These are phyloP conservation scores for Candida vaughaniae DNA, from an alignment of 805 yeast species.

Conservation along the genomic window DNA sequence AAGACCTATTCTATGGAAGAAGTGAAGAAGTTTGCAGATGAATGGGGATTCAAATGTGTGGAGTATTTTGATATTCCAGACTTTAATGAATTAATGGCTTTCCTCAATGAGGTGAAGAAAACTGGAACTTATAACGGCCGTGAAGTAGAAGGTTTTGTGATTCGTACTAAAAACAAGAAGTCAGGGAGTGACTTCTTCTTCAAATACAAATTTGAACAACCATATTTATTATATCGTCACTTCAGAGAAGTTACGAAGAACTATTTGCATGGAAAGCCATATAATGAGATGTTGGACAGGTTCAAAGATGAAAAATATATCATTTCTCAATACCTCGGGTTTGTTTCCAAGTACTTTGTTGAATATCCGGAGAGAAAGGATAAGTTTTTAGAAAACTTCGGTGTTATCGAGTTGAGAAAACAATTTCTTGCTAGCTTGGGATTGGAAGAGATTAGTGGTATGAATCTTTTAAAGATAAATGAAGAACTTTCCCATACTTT, in stretches of 20 bases:
- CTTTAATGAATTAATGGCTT: constrained; percentile 43
- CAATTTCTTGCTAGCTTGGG: constrained; percentile 48
- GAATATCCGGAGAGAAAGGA: constrained; percentile 46
- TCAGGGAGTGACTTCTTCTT: constrained; percentile 53
- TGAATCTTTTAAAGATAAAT: constrained; percentile 55
- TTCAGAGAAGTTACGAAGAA: constrained; percentile 81
- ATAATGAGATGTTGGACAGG: constrained; percentile 31
- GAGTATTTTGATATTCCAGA: constrained; percentile 42
- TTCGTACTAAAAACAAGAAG: constrained; percentile 53
- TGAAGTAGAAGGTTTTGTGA: constrained; percentile 92
- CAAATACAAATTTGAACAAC: constrained; percentile 94
- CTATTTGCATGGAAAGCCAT: constrained; percentile 34
- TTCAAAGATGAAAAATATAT: constrained; percentile 56
- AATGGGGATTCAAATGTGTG: constrained; percentile 70
- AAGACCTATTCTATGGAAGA: constrained; percentile 59
- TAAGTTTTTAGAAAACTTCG: constrained; percentile 55
- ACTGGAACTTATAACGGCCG: constrained; percentile 69
- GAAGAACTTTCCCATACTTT: constrained; percentile 24
- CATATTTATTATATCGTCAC: constrained; percentile 85
- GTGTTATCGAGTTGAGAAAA: constrained; percentile 73
- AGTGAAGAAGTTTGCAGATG: constrained; percentile 59
- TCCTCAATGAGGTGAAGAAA: constrained; percentile 54
- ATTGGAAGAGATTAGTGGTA: constrained; percentile 47
- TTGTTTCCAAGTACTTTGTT: constrained; percentile 56
- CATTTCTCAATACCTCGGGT: constrained; percentile 67